Evolutionary conservation across 768 basidiomycete species (phyloP).

Genomic region (Sutorius australiensis): DNA sequence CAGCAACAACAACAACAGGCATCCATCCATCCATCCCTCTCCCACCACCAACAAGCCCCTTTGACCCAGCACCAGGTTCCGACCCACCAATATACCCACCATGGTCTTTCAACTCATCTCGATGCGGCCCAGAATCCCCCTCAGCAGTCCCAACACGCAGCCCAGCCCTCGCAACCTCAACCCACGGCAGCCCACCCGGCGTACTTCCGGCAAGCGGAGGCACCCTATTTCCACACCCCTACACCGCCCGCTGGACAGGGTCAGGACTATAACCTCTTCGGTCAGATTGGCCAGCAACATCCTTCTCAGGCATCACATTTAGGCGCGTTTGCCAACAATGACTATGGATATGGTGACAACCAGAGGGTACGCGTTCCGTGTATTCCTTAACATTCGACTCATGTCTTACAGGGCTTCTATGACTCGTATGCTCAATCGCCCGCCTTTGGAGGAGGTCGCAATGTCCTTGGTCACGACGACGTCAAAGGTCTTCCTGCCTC

Average conservation of each 20-base stretch:
- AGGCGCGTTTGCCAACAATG: constrained; percentile 54
- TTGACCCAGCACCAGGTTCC: constrained; percentile 35
- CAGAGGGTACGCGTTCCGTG: constrained; percentile 50
- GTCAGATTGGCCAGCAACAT: constrained; percentile 58
- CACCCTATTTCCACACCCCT: constrained; percentile 73
- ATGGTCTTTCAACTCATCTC: constrained; percentile 58
- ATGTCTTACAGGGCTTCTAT: constrained; percentile 60
- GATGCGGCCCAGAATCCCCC: constrained; percentile 49
- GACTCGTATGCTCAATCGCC: constrained; percentile 67
- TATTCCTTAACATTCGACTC: constrained; percentile 2
- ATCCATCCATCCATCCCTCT: constrained; percentile 25
- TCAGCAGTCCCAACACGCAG: constrained; percentile 42
- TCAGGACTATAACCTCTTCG: constrained; percentile 63
- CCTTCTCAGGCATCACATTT: constrained; percentile 48
- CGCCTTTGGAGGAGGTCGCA: constrained; percentile 57
- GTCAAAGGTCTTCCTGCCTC: constrained; percentile 63
- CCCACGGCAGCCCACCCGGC: constrained; percentile 58
- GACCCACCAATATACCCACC: constrained; percentile 56
- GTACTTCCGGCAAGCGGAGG: constrained; percentile 69
- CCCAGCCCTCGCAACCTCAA: constrained; percentile 34
- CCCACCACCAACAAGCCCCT: constrained; percentile 31
- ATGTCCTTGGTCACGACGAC: constrained; percentile 69
- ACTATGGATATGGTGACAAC: constrained; percentile 67
- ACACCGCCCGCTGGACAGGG: constrained; percentile 68
- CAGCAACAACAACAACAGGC: constrained; percentile 35